Evolutionary conservation across 2,329 filamentous ascomycete species (phyloP).

Genomic region (Leptographium galeiforme): DNA sequence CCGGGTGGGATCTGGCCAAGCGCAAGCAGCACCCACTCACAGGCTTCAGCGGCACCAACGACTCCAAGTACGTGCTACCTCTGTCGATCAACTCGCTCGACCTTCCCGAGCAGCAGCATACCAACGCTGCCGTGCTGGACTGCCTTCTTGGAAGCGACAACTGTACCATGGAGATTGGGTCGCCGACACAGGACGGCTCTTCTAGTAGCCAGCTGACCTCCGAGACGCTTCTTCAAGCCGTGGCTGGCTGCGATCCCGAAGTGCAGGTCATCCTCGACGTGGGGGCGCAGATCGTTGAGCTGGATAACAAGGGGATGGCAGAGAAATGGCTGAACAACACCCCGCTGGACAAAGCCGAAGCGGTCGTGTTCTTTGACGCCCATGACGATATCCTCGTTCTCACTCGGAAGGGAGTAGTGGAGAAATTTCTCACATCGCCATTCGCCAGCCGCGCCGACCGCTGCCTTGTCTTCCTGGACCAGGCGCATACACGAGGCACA

Average conservation of each 20-base stretch:
- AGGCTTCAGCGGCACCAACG: conserved; percentile 60
- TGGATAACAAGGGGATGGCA: conserved; percentile 42
- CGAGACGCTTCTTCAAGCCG: conserved; percentile 28
- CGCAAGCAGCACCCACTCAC: conserved; percentile 35
- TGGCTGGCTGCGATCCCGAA: conserved; percentile 24
- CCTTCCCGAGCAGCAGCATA: conserved; percentile 40
- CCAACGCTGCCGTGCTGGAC: conserved; percentile 52
- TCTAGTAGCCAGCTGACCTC: conserved; percentile 13
- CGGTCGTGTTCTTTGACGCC: conserved; percentile 44
- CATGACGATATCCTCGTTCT: conserved; percentile 41
- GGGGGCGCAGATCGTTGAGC: conserved; percentile 55
- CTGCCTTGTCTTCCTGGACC: conserved; percentile 57
- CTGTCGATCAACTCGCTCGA: conserved; percentile 42
- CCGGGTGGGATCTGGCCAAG: conserved; percentile 52
- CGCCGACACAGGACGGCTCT: neutral
- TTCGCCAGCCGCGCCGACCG: conserved; percentile 39
- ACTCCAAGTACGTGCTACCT: conserved; percentile 45
- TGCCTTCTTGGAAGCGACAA: conserved; percentile 44
- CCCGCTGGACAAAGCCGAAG: conserved; percentile 19
- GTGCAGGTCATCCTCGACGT: conserved; percentile 55
- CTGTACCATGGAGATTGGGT: conserved; percentile 17
- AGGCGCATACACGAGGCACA: conserved; percentile 56
- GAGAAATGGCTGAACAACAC: conserved; percentile 32
- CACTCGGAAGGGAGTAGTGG: conserved; percentile 29
- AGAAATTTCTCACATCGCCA: conserved; percentile 42